phyloP scores from a whole-genome alignment of 331 rosid genomes.

The Cydonia oblonga region DNA sequence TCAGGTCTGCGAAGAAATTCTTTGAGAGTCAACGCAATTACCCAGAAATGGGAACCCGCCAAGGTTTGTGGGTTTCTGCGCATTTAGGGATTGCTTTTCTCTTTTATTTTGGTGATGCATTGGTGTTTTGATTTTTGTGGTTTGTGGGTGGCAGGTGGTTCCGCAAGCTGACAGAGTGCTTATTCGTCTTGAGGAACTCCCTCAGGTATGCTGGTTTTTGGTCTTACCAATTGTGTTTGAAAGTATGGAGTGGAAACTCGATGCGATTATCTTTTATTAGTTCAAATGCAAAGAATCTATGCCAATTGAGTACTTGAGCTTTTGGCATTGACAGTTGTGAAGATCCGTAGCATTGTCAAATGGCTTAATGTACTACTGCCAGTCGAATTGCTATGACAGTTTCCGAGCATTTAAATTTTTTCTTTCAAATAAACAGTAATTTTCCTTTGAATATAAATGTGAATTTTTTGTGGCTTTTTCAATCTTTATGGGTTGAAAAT shows the following conservation, averaged over 20 bases:
- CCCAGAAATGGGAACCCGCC: slow-evolving; percentile 65
- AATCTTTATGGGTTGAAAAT: background rate
- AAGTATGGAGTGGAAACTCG: background rate
- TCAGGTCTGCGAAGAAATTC: slow-evolving; percentile 48
- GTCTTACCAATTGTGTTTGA: background rate
- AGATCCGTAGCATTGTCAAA: background rate
- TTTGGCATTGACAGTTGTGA: background rate
- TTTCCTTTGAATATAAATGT: background rate
- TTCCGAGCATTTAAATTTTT: too few species aligned
- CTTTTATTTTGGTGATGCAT: background rate
- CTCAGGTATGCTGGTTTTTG: slow-evolving; percentile 36
- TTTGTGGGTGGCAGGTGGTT: slow-evolving; percentile 47
- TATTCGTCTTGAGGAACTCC: slow-evolving; percentile 60
- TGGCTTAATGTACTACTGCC: background rate
- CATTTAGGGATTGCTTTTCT: background rate
- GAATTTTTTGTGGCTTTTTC: background rate
- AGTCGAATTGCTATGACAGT: background rate
- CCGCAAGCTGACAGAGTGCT: slow-evolving; percentile 96
- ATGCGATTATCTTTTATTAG: too few species aligned
- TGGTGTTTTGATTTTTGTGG: background rate
- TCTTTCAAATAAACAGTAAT: too few species aligned
- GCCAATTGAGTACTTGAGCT: background rate
- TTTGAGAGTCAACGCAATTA: slow-evolving; percentile 40
- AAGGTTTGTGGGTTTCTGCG: slow-evolving; percentile 27
- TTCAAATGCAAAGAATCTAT: background rate